Evolutionary conservation across 2,329 filamentous ascomycete genomes (phyloP).

Genomic region (Arthroderma sp.): DNA sequence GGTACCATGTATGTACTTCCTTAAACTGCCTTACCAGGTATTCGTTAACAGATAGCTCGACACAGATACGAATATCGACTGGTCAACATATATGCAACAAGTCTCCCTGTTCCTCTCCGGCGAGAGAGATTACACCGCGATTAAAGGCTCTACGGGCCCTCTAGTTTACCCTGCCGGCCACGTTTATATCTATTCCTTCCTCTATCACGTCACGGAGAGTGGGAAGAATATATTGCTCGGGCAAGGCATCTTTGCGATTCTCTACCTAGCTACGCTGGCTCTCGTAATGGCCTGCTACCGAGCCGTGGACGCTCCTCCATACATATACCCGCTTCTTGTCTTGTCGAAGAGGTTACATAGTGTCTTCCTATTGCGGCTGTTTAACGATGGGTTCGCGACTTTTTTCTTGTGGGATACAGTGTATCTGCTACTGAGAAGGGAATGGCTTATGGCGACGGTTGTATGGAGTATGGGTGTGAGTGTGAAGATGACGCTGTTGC

Average conservation of each 20-base stretch:
- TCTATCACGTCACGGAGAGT: slow-evolving; percentile 65
- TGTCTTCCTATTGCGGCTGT: slow-evolving; percentile 80
- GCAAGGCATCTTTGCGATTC: slow-evolving; percentile 66
- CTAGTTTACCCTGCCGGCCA: slow-evolving; percentile 91
- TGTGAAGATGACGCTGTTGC: slow-evolving; percentile 87
- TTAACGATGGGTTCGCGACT: slow-evolving; percentile 88
- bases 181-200: slow-evolving; percentile 73
- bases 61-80: slow-evolving; percentile 93
- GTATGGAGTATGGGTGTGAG: slow-evolving; percentile 68
- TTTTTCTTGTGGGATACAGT: slow-evolving; percentile 76
- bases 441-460: slow-evolving; percentile 60
- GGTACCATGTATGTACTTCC: slow-evolving; percentile 56
- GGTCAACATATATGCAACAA: slow-evolving; percentile 94
- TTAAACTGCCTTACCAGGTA: background rate
- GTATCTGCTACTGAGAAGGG: slow-evolving; percentile 58
- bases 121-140: slow-evolving; percentile 75
- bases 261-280: slow-evolving; percentile 65
- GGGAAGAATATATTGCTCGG: slow-evolving; percentile 65
- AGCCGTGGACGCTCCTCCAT: slow-evolving; percentile 49
- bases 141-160: slow-evolving; percentile 79
- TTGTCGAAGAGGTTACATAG: slow-evolving; percentile 88
- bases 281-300: slow-evolving; percentile 71
- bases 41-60: slow-evolving; percentile 15
- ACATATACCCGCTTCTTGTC: slow-evolving; percentile 72
- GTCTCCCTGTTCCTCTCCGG: slow-evolving; percentile 65